Evolutionary conservation across 1,284 basidiomycete species (phyloP).

Genomic region (Irpex lacteus): DNA sequence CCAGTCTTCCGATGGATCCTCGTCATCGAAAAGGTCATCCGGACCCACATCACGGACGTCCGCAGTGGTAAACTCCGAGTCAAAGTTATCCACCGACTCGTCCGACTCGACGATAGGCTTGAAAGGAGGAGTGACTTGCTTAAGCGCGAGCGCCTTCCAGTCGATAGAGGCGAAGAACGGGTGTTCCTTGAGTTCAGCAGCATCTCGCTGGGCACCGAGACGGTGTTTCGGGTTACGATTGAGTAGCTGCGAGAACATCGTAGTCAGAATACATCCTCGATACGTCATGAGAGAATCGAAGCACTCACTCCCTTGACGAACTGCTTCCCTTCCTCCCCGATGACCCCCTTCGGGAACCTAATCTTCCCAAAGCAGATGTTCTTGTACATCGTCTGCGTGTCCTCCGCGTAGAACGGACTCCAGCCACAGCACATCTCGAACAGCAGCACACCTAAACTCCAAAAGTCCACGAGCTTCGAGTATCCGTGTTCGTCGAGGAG

Average conservation of each 20-base stretch:
- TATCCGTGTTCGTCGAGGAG: constrained; percentile 99
- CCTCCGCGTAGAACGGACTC: constrained; percentile 99
- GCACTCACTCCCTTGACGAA: constrained; percentile 94
- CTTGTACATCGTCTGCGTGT: constrained; percentile 99
- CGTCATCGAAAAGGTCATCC: constrained; percentile 62
- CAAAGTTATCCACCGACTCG: constrained; percentile 97
- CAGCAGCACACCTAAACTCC: constrained; percentile 89
- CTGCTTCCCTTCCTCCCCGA: constrained; percentile 97
- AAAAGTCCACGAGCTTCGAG: constrained; percentile 98
- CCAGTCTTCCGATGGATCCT: constrained; percentile 76
- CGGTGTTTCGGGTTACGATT: constrained; percentile 98
- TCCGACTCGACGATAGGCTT: constrained; percentile 98
- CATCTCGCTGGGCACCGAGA: constrained; percentile 87
- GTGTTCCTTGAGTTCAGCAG: constrained; percentile 95
- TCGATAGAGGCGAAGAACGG: constrained; percentile 93
- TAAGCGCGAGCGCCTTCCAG: constrained; percentile 82
- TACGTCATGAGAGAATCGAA: constrained; percentile 15
- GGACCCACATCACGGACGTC: constrained; percentile 72
- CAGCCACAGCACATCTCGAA: constrained; percentile 99
- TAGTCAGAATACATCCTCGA: not conserved
- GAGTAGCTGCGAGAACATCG: constrained; percentile 61
- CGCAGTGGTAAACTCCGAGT: constrained; percentile 94
- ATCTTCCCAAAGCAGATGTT: constrained; percentile 99
- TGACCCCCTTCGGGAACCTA: constrained; percentile 95
- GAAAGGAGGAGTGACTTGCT: constrained; percentile 96